Percentiles rank a stretch among this genome's conserved stretches.
Conservation (phyloP, 345 rosid species). For the Barbarea vulgaris region DNA sequence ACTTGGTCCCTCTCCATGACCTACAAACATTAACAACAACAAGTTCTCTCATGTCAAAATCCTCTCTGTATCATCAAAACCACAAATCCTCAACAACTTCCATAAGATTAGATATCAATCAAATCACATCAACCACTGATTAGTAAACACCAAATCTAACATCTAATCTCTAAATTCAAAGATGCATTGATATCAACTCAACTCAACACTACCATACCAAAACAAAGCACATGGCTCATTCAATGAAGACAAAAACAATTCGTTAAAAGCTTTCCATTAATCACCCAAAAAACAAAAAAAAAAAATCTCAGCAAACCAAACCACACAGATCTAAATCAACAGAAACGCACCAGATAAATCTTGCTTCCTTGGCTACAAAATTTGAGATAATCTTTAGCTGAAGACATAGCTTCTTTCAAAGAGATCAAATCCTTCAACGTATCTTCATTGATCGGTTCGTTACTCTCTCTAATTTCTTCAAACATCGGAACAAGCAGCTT, state of each 20-base stretch:
- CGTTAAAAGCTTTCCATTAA: neutral
- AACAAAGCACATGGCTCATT: neutral
- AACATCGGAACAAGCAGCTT: slow-evolving; percentile 83
- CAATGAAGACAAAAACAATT: neutral
- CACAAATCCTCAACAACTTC: neutral
- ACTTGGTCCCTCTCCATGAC: slow-evolving; percentile 83
- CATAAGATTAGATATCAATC: slow-evolving; percentile 13
- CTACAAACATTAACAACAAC: slow-evolving; percentile 49
- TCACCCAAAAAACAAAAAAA: neutral
- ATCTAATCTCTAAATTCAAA: neutral
- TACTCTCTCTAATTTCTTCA: slow-evolving; percentile 75
- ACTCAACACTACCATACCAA: slow-evolving; percentile 11
- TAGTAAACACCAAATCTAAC: slow-evolving; percentile 15
- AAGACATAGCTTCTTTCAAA: slow-evolving; percentile 54
- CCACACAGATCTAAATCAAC: slow-evolving; percentile 51
- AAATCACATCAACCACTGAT: slow-evolving; percentile 15
- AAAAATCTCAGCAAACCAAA: slow-evolving; percentile 31
- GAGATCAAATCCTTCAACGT: slow-evolving; percentile 48
- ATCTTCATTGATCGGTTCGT: slow-evolving; percentile 58
- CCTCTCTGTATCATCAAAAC: neutral
- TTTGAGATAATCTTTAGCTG: slow-evolving; percentile 67
- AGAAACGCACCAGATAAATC: slow-evolving; percentile 82
- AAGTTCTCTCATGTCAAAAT: slow-evolving; percentile 24
- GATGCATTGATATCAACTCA: slow-evolving; percentile 20
- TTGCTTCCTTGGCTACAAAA: slow-evolving; percentile 89